Evolutionary conservation across 2,329 filamentous ascomycete species (phyloP).

Genomic region (Pseudocercospora cruenta): DNA sequence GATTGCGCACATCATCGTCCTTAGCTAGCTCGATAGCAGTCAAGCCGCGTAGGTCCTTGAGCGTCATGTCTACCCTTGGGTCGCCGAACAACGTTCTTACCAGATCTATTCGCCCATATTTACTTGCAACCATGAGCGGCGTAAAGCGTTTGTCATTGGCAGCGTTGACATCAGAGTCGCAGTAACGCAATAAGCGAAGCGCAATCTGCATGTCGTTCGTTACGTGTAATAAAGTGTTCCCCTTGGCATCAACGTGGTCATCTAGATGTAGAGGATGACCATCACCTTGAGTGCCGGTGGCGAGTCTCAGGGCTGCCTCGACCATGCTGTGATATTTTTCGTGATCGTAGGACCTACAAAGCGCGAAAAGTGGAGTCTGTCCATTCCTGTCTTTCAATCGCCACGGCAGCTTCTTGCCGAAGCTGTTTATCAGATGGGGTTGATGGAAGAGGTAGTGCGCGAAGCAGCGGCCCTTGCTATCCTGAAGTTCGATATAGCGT

Average conservation of each 20-base stretch:
- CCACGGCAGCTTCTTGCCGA: conserved; percentile 84
- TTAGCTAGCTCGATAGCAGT: conserved; percentile 96
- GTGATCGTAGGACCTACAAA: conserved; percentile 95
- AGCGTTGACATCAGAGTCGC: conserved; percentile 95
- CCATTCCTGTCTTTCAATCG: conserved; percentile 91
- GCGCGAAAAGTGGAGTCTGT: conserved; percentile 93
- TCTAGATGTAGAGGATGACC: conserved; percentile 82
- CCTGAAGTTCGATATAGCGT: conserved; percentile 74
- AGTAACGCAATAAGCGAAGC: conserved; percentile 73
- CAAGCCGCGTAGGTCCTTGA: conserved; percentile 82
- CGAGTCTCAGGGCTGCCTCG: conserved; percentile 73
- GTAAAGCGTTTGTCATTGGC: conserved; percentile 95
- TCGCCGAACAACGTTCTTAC: conserved; percentile 87
- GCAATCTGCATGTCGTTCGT: conserved; percentile 83
- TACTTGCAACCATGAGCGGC: conserved; percentile 95
- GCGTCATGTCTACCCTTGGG: conserved; percentile 79
- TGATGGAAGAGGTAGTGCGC: conserved; percentile 97
- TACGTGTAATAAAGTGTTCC: conserved; percentile 94
- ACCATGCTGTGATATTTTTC: conserved; percentile 86
- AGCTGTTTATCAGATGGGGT: conserved; percentile 74
- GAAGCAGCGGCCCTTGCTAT: conserved; percentile 82
- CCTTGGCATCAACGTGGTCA: conserved; percentile 88
- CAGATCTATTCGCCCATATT: conserved; percentile 93
- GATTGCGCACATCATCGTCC: conserved; percentile 94
- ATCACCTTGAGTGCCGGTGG: conserved; percentile 75